Evolutionary conservation across 2,329 filamentous ascomycete genomes (phyloP), one percentile per base, ranked within the genome.

Genomic region (Dactylellina haptotyla): DNA sequence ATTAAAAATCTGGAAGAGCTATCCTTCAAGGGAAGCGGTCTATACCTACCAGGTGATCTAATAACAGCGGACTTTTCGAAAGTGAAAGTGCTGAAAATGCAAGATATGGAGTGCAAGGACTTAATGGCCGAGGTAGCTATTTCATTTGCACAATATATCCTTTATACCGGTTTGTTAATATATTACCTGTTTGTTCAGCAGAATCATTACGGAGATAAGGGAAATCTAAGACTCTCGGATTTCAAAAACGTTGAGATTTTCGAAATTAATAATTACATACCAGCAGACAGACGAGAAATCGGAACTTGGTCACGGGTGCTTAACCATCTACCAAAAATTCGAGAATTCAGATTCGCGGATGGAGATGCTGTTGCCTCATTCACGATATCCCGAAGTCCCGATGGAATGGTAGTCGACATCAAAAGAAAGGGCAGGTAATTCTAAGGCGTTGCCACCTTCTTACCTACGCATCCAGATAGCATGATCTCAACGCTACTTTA

Each of bases 1-100:
- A 18, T 59, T 3, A 48, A 23, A 2, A 59, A 48, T 37, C 26
- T 59, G 12, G 56, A 59, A 4, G 45, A 59, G 23, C n/a, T 59
- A 9, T 26, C 30, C 12, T 46, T 46, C 39, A 25, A 20, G 4
- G 56, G 12, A 16, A 20, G 18, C 4, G 14, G 25, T 6, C n/a
- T 28, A 16, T 34, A 6, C 16, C 25, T 32, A 34, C 9, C 25
- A 9, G 34, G 18, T 1, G 32, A n/a, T 34, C 26, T 59, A 1
- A 26, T 59, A 10, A 12, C 39, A 10, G 56, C 41, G 25, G 56
- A 59, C 18, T 59, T 59, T 28, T 32, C 56, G 12, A 59, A 34
- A 25, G 56, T 59, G 5, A 59, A 59, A 30, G 32, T 32, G 8
- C 18, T 39, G n/a, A 25, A 14, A 37, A 39, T 54, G 10, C 16